Base-by-base conservation (phyloP, 2,329 filamentous ascomycete species). In the Colletotrichum melonis region DNA sequence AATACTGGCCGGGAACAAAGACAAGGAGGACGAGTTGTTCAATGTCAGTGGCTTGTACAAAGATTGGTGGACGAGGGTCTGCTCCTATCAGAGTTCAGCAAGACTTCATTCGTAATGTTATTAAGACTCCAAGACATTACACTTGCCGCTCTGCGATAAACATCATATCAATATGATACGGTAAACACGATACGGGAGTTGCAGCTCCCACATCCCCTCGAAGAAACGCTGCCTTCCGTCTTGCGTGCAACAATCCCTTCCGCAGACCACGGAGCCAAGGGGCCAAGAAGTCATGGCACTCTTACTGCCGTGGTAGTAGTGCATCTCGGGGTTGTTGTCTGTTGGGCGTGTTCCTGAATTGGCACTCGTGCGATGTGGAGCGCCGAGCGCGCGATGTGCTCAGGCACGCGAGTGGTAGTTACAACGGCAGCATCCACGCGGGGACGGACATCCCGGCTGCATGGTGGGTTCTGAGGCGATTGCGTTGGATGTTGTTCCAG, bases 391-490 rank as follows among this genome's bases (percentile, higher is more conserved):
- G 8, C n/a, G 59, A 57, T 56, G 19, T 35, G 24, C 11, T 11
- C 7, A 42, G 11, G 62, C 14, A 56, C 24, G 26, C 54, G 2
- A n/a, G 11, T 16, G 19, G 55, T 60, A 60, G 19, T 46, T 56
- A 60, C 66, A 12, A 70, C 66, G 60, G 66, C 66, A 64, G 56
- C 95, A 79, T 94, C 90, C 63, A 98, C 93, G 73, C 90, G 91
- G 54, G 92, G 90, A 76, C 93, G 89, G 76, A 92, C 91, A 84
- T 97, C 93, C 75, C 93, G 90, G 80, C 92, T 95, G 76, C 89
- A 79, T 96, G 88, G 81, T 97, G 93, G 1, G 95, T 98, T 68
- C 64, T 28, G 9, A 52, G 42, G 42, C 52, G 64, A 63, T 72
- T 49, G 69, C 64, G 69, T 63, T 38, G 69, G 38, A 52, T 24